Evolutionary conservation across 352 stramenopile genomes (phyloP), one percentile per base, ranked within the genome.

Genomic region (Plasmopara halstedii): DNA sequence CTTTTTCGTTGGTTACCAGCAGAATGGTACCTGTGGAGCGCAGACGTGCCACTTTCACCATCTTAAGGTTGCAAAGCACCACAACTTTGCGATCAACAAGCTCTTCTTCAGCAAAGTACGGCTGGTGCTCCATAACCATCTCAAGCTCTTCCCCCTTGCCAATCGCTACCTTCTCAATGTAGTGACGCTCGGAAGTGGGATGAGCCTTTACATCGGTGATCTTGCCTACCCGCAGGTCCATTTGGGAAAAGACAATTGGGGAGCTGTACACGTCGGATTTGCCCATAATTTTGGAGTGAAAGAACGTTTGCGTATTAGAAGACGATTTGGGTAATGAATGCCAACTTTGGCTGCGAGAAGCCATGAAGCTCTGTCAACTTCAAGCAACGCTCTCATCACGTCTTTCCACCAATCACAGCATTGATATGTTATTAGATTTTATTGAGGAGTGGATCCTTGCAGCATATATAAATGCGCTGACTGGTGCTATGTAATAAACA

Each of bases 211-310:
- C 73, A 47, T 88, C 76, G 9, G 70, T 68, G 42, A 88, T 73
- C 47, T 78, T 71, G 56, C 76, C 76, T 45, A 88, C 76, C 41
- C 76, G 70, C 55, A 88, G 23, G 50, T 88, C 76, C 51, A 84
- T 41, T 48, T 84, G 70, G 18, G 64, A 58, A 50, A 85, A 88
- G 25, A 84, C 62, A 48, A 85, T 83, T 9, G 75, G 75, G 18
- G 75, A 85, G 41, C 58, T 76, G 63, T 85, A 85, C 45, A 87
- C 72, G 61, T 87, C 75, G 21, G 65, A 81, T 63, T 87, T 87
- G 62, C 79, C 75, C 72, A 87, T 87, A 33, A 18, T 56, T n/a
- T 6, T 18, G 17, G 17, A 27, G 32, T 61, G 36, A 38, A 60
- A 43, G 49, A 56, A 42, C 39, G 27, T 58, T 78, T 83, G 68